A percentile compares a stretch with the other conserved stretches of the same genome.
These are phyloP conservation scores for Xylariaceae sp. DNA, from an alignment of 2,329 filamentous ascomycete species.

Conservation along the genomic window DNA sequence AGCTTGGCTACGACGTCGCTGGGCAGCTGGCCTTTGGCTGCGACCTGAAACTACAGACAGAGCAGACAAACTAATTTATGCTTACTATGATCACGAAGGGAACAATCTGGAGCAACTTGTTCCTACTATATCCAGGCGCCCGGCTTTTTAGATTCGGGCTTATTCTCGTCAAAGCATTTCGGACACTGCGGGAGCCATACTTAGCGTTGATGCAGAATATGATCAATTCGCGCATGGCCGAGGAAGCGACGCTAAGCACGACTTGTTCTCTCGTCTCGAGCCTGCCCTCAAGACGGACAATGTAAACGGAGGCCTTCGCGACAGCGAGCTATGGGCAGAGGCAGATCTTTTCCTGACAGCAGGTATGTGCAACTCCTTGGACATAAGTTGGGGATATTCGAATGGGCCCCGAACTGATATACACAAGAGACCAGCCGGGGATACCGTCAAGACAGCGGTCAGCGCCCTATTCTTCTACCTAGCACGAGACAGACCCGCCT, in stretches of 20 bases:
- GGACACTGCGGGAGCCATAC: conserved; percentile 3
- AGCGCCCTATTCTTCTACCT: background rate
- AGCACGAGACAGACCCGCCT: background rate
- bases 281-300: conserved; percentile 1
- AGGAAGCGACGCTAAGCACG: conserved; percentile 4
- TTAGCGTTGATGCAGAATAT: conserved; percentile 4
- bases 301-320: background rate
- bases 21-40: background rate
- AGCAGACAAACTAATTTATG: background rate
- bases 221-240: conserved; percentile 4
- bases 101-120: background rate
- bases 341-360: background rate
- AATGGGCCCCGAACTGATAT: background rate
- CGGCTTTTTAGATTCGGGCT: background rate
- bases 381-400: background rate
- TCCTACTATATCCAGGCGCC: background rate
- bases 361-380: background rate
- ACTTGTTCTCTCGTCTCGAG: conserved; percentile 3
- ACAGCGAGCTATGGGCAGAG: conserved; percentile 3
- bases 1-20: background rate
- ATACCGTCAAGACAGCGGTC: background rate
- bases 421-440: background rate
- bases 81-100: background rate
- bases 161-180: conserved; percentile 3
- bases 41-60: background rate